Evolutionary conservation across 768 basidiomycete genomes (phyloP).

Genomic region (Kwoniella shandongensis): DNA sequence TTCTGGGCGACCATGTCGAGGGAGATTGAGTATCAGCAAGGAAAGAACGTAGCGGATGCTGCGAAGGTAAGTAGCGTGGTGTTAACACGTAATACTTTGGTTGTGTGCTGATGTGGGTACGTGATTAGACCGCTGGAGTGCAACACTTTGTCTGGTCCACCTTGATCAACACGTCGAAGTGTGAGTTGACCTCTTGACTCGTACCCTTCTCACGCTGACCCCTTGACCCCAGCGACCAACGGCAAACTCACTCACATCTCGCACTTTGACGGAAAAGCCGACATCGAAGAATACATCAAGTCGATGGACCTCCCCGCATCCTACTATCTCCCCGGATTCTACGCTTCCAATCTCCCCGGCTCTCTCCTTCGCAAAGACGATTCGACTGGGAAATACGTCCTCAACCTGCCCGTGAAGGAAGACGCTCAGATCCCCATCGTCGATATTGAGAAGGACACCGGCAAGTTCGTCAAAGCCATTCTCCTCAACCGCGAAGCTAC

Average conservation of each 20-base stretch:
- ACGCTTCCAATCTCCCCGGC: slow-evolving; percentile 27
- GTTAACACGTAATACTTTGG: too few relatives aligned
- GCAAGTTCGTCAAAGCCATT: slow-evolving; percentile 37
- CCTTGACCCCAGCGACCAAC: slow-evolving; percentile 26
- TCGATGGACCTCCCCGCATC: slow-evolving; percentile 23
- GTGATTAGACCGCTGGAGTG: too few relatives aligned
- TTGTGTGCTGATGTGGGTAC: too few relatives aligned
- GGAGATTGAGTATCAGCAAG: slow-evolving; percentile 25
- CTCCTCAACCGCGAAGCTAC: slow-evolving; percentile 11
- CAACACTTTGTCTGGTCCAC: slow-evolving; percentile 24
- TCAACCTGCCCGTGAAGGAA: slow-evolving; percentile 22
- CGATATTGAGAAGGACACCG: slow-evolving; percentile 31
- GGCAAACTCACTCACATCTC: slow-evolving; percentile 27
- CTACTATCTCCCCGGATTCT: slow-evolving; percentile 26
- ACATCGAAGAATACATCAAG: slow-evolving; percentile 20
- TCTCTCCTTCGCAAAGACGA: slow-evolving; percentile 14
- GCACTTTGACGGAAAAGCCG: slow-evolving; percentile 38
- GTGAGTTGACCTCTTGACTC: slow-evolving; percentile 12
- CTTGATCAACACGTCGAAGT: slow-evolving; percentile 17
- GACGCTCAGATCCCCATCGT: slow-evolving; percentile 25
- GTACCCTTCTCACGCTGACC: background rate
- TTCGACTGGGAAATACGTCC: slow-evolving; percentile 18
- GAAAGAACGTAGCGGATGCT: slow-evolving; percentile 32
- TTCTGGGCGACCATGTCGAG: slow-evolving; percentile 21
- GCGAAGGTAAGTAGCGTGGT: slow-evolving; percentile 27